Evolutionary conservation across 2,329 filamentous ascomycete species (phyloP), one percentile per base, ranked within the genome.

Genomic region (Didymella segeticola): DNA sequence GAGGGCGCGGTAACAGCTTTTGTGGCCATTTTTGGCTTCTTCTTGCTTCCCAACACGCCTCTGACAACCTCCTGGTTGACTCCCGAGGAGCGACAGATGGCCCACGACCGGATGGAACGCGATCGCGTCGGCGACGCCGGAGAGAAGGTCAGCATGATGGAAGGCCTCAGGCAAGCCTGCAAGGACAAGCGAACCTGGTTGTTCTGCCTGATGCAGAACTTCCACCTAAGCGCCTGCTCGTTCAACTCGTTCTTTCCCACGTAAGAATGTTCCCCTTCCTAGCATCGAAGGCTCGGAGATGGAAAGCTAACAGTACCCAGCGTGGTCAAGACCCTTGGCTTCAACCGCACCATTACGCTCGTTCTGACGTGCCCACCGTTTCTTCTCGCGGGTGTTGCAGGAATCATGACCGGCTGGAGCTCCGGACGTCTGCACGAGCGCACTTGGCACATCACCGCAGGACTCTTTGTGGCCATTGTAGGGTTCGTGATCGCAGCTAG

Each of bases 361-460:
- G 64, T 73, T 10, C 53, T 73, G 4, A 71, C 69, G 1, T 80
- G 78, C 52, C 82, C 82, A 0, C 82, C 82, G 0, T 84, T 81
- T 51, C 53, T 73, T 19, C 56, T 72, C 27, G 81, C 81, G 1
- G 80, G 79, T 11, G 75, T 72, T 0, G 75, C 76, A 2, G 79
- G 79, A 9, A 78, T 83, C 30, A 57, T 75, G 5, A 77, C 79
- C 9, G 80, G 79, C 1, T 82, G 79, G 77, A 81, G 74, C 47
- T 82, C 80, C 2, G 82, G 80, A 0, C 74, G 75, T 2, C 68
- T 78, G 43, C 77, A 81, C 43, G 80, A 82, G 58, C 75, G 79
- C 11, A 80, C 79, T 0, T 81, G 78, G 78, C 80, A 82, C 46
- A 81, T 82, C 36, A 80, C 79, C 0, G 66, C 50, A 4, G 77